Conservation (phyloP, 768 basidiomycete species). For the Pisolithus albus region DNA sequence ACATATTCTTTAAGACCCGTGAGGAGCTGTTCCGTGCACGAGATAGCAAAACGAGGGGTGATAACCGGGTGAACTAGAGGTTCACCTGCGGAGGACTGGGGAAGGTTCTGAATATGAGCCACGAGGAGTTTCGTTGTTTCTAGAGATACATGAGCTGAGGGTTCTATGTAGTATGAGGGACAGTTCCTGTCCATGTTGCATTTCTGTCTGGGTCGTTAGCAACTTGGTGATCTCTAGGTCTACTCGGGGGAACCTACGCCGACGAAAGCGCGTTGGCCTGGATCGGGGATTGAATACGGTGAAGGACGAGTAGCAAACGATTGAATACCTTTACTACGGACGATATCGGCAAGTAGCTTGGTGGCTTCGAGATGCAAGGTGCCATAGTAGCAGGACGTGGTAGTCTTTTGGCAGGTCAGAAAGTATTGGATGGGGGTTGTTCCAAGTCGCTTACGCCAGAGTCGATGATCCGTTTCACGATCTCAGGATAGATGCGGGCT, state of each 20-base stretch:
- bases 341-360: constrained; percentile 72
- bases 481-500: constrained; percentile 53
- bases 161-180: constrained; percentile 65
- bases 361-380: constrained; percentile 76
- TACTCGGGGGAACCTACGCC: constrained; percentile 48
- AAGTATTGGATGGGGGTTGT: constrained; percentile 1
- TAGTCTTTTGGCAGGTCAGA: constrained; percentile 52
- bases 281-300: background rate
- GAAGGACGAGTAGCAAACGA: background rate
- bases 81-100: constrained; percentile 29
- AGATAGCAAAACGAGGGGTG: constrained; percentile 95
- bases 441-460: constrained; percentile 52
- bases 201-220: constrained; percentile 21
- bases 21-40: constrained; percentile 72
- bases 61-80: constrained; percentile 82
- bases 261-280: constrained; percentile 82
- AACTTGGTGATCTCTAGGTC: background rate
- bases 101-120: constrained; percentile 55
- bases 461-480: constrained; percentile 65
- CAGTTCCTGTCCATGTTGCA: constrained; percentile 51
- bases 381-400: constrained; percentile 90
- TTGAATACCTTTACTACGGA: constrained; percentile 49
- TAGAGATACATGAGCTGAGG: constrained; percentile 52
- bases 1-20: constrained; percentile 54
- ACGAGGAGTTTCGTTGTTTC: constrained; percentile 59